Conservation (phyloP, 2,329 filamentous ascomycete species). For the Aspergillus fructus region DNA sequence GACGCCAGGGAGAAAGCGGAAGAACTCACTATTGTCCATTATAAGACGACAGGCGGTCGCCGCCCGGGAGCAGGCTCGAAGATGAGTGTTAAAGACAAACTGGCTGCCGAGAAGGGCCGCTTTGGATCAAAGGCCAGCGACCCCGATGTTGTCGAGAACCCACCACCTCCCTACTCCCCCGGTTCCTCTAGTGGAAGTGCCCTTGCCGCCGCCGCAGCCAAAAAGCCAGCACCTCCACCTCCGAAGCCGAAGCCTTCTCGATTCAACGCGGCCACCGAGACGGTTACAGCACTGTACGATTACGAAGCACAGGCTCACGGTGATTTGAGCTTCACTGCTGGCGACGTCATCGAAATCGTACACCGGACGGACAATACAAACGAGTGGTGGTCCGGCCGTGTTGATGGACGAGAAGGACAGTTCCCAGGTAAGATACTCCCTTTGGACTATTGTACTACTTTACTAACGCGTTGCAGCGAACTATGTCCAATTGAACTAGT, state of each 20-base stretch:
- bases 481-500: constrained; percentile 37
- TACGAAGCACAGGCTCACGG: constrained; percentile 95
- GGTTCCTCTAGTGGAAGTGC: constrained; percentile 41
- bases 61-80: constrained; percentile 30
- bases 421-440: constrained; percentile 74
- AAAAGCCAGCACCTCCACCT: constrained; percentile 65
- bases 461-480: constrained; percentile 31
- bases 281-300: constrained; percentile 88
- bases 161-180: constrained; percentile 70
- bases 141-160: constrained; percentile 53
- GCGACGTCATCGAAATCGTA: constrained; percentile 87
- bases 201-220: constrained; percentile 61
- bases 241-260: constrained; percentile 80
- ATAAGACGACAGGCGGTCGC: constrained; percentile 76
- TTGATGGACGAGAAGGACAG: constrained; percentile 79
- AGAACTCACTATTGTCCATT: constrained; percentile 79
- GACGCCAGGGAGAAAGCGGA: constrained; percentile 88
- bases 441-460: background rate
- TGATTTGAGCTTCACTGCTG: constrained; percentile 84
- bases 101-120: constrained; percentile 39
- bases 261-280: constrained; percentile 71
- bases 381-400: constrained; percentile 91
- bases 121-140: constrained; percentile 33
- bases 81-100: constrained; percentile 34
- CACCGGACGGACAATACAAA: constrained; percentile 84